These are phyloP conservation scores for Sugiyamaella valdiviana DNA, from an alignment of 805 yeast species.

Conservation along the genomic window DNA sequence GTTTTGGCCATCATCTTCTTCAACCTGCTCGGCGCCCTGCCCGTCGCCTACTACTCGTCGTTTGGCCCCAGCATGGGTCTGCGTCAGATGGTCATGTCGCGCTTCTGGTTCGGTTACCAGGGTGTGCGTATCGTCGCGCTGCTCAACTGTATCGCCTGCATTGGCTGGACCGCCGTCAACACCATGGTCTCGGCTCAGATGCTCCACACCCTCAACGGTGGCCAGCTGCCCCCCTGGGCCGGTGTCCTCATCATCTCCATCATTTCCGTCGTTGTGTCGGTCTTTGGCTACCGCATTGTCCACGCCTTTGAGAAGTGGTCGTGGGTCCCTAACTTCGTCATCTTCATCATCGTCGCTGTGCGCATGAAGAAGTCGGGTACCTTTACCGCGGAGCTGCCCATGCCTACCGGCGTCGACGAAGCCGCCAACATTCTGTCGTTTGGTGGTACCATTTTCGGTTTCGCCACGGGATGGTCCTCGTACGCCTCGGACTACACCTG, in stretches of 20 bases:
- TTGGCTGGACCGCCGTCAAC: constrained; percentile 95
- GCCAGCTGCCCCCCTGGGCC: constrained; percentile 78
- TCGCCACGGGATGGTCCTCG: constrained; percentile 92
- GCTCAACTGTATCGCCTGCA: constrained; percentile 75
- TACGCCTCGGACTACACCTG: constrained; percentile 90
- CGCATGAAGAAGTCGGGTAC: constrained; percentile 62
- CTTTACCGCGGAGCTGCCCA: constrained; percentile 42
- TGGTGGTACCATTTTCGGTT: constrained; percentile 80
- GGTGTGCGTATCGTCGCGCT: constrained; percentile 72
- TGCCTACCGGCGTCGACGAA: constrained; percentile 54
- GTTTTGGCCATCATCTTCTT: constrained; percentile 65
- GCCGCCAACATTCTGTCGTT: constrained; percentile 75
- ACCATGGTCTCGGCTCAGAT: constrained; percentile 85
- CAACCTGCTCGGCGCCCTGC: constrained; percentile 60
- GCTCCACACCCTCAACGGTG: constrained; percentile 64
- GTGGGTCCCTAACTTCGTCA: constrained; percentile 77
- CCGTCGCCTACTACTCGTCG: constrained; percentile 76
- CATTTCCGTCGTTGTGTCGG: constrained; percentile 63
- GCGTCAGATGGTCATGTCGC: constrained; percentile 79
- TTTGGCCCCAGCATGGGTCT: constrained; percentile 83
- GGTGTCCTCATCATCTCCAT: constrained; percentile 69
- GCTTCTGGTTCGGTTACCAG: constrained; percentile 68
- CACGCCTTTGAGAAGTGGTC: constrained; percentile 79
- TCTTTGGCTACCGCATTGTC: constrained; percentile 79
- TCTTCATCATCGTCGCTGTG: constrained; percentile 72